Evolutionary conservation across 192 early-diverging fungal genomes (phyloP).

Genomic region (Funneliformis mosseae): DNA sequence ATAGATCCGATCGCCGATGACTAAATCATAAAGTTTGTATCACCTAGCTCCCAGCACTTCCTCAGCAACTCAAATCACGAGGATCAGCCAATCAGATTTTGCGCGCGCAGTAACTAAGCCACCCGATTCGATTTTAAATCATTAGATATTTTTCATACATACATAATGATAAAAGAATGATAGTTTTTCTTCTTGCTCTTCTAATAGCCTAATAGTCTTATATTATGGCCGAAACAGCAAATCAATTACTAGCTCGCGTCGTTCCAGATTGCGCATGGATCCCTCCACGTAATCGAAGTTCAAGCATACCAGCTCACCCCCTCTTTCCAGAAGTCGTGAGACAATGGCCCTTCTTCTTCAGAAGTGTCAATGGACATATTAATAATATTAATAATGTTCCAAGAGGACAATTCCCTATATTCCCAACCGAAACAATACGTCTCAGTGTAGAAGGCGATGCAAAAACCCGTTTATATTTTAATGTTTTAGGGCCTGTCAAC

Average conservation of each 20-base stretch:
- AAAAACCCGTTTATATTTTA: not conserved
- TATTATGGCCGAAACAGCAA: not conserved
- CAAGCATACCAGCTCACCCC: constrained; percentile 13
- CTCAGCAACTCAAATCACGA: no score
- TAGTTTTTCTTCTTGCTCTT: not conserved
- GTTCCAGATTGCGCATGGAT: not conserved
- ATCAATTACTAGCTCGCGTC: constrained; percentile 4
- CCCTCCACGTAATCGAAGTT: not conserved
- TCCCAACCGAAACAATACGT: not conserved
- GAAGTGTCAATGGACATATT: no score
- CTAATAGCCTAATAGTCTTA: constrained; percentile 4
- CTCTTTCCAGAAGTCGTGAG: not conserved
- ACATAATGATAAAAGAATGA: no score
- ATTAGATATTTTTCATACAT: no score
- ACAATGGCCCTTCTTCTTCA: no score
- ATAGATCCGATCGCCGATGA: no score
- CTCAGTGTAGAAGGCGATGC: not conserved
- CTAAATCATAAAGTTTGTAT: no score
- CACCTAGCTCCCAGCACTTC: no score
- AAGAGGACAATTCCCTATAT: not conserved
- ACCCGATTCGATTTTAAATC: no score
- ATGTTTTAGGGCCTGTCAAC: not conserved
- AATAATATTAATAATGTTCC: not conserved
- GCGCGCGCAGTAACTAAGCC: no score
- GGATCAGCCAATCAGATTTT: no score